Percentiles rank a stretch among this genome's conserved stretches.
These are phyloP conservation scores for Allium cepa DNA, from an alignment of 106 monocot genomes.

Conservation along the genomic window DNA sequence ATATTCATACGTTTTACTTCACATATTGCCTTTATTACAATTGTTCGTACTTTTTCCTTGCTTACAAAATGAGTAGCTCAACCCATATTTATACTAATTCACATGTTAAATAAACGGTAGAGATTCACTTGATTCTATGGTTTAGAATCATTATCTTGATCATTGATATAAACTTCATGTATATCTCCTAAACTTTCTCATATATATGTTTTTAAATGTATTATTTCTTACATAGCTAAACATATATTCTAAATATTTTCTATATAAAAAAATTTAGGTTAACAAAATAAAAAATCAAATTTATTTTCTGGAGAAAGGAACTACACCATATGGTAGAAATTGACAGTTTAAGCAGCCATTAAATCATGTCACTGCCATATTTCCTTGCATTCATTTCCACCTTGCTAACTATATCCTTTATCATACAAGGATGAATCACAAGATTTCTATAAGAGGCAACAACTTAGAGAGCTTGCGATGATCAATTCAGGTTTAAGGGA, in stretches of 20 bases:
- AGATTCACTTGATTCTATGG: too few relatives aligned
- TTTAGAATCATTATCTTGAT: not conserved
- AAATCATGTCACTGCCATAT: not conserved
- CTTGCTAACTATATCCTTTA: not conserved
- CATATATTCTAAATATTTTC: not conserved
- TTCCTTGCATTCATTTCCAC: not conserved
- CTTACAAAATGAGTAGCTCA: too few relatives aligned
- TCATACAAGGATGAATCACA: constrained; percentile 79
- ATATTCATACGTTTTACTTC: too few relatives aligned
- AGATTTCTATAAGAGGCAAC: constrained; percentile 84
- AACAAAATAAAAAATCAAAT: not conserved
- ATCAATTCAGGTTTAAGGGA: constrained; percentile 74
- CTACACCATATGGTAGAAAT: not conserved
- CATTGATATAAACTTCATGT: too few relatives aligned
- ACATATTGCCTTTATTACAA: too few relatives aligned
- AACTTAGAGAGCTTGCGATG: constrained; percentile 85
- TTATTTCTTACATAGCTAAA: not conserved
- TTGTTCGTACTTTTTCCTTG: too few relatives aligned
- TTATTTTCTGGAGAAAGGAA: not conserved
- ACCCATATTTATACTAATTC: too few relatives aligned
- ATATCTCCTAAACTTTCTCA: too few relatives aligned
- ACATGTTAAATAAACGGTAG: too few relatives aligned
- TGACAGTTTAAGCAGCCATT: not conserved
- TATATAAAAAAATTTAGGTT: not conserved
- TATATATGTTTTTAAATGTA: too few relatives aligned